Base-by-base conservation (phyloP, 257 asterid genomes). In the Nicotiana paniculata region DNA sequence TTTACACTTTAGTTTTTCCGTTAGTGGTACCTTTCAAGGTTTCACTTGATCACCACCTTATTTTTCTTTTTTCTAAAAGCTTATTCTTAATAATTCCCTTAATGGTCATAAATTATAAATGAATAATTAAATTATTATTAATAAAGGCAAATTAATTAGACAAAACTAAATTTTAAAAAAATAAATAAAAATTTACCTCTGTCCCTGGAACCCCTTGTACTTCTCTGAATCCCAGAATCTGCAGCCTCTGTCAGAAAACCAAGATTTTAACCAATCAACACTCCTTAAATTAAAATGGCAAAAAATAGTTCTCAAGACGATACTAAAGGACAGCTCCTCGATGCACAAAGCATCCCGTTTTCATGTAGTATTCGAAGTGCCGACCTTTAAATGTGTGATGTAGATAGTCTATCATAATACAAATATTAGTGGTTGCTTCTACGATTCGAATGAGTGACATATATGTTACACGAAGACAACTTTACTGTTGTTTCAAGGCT, bases 141-240 rank as follows among this genome's bases (percentile, higher is more conserved):
- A 5, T 11, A 51, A 21, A 54, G 18, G 26, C 4, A 81, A 35
- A 16, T 10, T 64, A 24, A 39, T 26, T 16, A 1, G 16, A 39
- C 12, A 4, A 61, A 83, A 62, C 13, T 10, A 51, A 48, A 9
- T 21, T 32, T 2, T 0, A 32, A 32, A 33, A 69, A 35, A 28
- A 62, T 9, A 54, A 66, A 37, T 43, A 17, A 17, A 16, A 35
- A 57, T 28, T 46, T 61, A 89, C 91, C 92, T 88, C 62, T 89
- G 43, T 83, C 86, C 15, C 76, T 70, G 12, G 86, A 10, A 51
- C 67, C 48, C 39, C 32, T 54, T 33, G 5, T 30, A 18, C 74
- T 81, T 80, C 70, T 82, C 43, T 63, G 86, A 77, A 13, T 79
- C 21, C 53, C 88, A 66, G 9, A 43, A 61, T 85, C 81, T 86